These are phyloP conservation scores for Medicago truncatula DNA, from an alignment of 306 rosid genomes.

Conservation along the genomic window MtrunA17r5.0-ANR NC_053044.1:27603501-27604000, in stretches of 20 bases:
- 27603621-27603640: not conserved
- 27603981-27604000: constrained; percentile 5
- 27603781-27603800: too few species aligned
- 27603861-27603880: constrained; percentile 3
- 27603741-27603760: too few species aligned
- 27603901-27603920: not conserved
- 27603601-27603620: constrained; percentile 7
- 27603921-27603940: constrained; percentile 37
- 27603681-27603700: not conserved
- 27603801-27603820: too few species aligned
- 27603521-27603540: not conserved
- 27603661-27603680: too few species aligned
- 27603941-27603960: constrained; percentile 2
- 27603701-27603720: not conserved
- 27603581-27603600: constrained; percentile 3
- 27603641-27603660: too few species aligned
- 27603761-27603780: too few species aligned
- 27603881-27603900: constrained; percentile 32
- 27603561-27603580: not conserved
- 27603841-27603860: constrained; percentile 37
- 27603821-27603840: not conserved
- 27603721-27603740: not conserved
- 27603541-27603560: not conserved
- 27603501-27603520: not conserved
- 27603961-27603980: constrained; percentile 27